Conservation (phyloP, 1,139 yeast species). For the Schizosaccharomyces versatilis region DNA sequence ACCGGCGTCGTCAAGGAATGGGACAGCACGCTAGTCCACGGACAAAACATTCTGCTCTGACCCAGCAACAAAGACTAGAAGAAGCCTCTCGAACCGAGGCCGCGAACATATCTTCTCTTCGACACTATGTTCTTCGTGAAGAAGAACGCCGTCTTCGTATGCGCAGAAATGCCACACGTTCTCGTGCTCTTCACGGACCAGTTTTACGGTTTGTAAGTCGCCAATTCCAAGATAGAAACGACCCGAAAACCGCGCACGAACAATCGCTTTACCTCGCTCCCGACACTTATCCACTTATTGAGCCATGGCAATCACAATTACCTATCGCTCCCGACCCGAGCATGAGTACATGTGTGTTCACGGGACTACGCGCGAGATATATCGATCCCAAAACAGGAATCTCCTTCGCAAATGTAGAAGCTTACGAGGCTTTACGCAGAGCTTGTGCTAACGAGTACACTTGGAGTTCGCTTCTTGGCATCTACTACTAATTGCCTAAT, state of each 20-base stretch:
- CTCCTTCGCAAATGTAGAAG: not conserved
- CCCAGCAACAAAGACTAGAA: conserved; percentile 1
- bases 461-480: not conserved
- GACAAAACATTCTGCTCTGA: not conserved
- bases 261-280: no score
- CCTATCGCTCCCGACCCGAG: no score
- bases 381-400: not conserved
- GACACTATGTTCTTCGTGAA: not conserved
- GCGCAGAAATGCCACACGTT: not conserved
- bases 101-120: not conserved
- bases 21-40: not conserved
- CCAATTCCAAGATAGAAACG: no score
- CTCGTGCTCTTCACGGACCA: not conserved
- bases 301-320: no score
- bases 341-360: not conserved
- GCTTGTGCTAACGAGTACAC: not conserved
- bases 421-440: not conserved
- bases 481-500: no score
- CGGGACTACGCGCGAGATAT: not conserved
- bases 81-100: conserved; percentile 1
- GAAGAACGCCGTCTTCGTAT: conserved; percentile 1
- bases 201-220: not conserved
- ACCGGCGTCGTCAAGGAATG: not conserved
- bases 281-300: no score
- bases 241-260: no score